Percentiles rank a stretch among this genome's conserved stretches.
phyloP scores from a whole-genome alignment of 2,329 filamentous ascomycete genomes.

The Arthroderma uncinatum region DNA sequence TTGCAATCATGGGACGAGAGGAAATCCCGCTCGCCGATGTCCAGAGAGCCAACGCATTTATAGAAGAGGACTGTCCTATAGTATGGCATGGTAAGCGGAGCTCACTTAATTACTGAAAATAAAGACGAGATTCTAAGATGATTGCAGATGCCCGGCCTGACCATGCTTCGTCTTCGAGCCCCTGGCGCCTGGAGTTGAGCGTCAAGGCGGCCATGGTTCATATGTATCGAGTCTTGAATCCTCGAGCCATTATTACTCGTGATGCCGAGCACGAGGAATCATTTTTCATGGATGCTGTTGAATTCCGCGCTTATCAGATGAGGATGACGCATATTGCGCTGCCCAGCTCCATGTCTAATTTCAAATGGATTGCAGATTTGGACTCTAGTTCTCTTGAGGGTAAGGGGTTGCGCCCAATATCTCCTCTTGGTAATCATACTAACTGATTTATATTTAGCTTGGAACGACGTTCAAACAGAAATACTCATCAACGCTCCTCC shows the following conservation, averaged over 20 bases:
- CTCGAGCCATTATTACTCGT: slow-evolving; percentile 66
- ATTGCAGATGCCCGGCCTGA: slow-evolving; percentile 61
- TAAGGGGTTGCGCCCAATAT: slow-evolving; percentile 27
- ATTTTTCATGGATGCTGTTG: slow-evolving; percentile 54
- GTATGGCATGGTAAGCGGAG: slow-evolving; percentile 43
- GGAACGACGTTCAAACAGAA: slow-evolving; percentile 68
- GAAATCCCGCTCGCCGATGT: slow-evolving; percentile 59
- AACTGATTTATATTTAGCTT: slow-evolving; percentile 41
- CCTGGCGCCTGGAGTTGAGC: slow-evolving; percentile 55
- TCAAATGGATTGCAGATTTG: slow-evolving; percentile 66
- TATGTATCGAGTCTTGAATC: slow-evolving; percentile 62
- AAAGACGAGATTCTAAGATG: background rate
- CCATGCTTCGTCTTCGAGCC: slow-evolving; percentile 56
- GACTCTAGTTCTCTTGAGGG: slow-evolving; percentile 59
- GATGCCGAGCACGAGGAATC: slow-evolving; percentile 53
- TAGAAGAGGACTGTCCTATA: slow-evolving; percentile 53
- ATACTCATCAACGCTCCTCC: slow-evolving; percentile 69
- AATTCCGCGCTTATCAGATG: slow-evolving; percentile 42
- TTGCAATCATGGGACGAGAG: slow-evolving; percentile 64
- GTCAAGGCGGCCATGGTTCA: slow-evolving; percentile 57
- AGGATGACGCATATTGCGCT: slow-evolving; percentile 62
- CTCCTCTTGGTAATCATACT: slow-evolving; percentile 7
- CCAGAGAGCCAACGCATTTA: slow-evolving; percentile 67
- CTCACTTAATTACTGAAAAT: slow-evolving; percentile 24
- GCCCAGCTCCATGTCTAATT: slow-evolving; percentile 50